Base-by-base conservation (phyloP, 2,329 filamentous ascomycete genomes). In the Bipolaris cookei region DNA sequence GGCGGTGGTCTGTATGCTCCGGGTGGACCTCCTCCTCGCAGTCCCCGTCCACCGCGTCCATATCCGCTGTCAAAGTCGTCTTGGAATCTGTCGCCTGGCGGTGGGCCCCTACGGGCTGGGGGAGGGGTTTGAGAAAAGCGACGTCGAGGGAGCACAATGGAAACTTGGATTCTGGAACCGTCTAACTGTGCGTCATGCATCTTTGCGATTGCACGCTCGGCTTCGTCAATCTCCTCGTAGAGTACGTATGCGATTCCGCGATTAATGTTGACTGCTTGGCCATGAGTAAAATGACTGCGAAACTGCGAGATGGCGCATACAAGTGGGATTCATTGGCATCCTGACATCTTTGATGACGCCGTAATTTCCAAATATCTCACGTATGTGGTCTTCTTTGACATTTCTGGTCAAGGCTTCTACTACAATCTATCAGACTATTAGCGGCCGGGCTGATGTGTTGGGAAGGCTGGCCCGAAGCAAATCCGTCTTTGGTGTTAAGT, bases 181-280 rank as follows among this genome's bases (percentile, higher is more conserved):
- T 97, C 93, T 25, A 97, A 80, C 72, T 96, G 91, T n/a, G 91
- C 92, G 79, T 99, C 95, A 77, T 99, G 95, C 95, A 99, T 98
- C 74, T 96, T 91, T 16, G 93, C 87, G 67, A 97, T 96, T 25
- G 95, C 95, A 13, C 87, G 83, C 77, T 97, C 92, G 21, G 95
- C 94, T 62, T 94, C 90, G 47, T 85, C 82, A 63, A 92, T 86
- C 64, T 89, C 83, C 51, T 87, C 82, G 77, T 90, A 99, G 39
- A 97, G 83, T 62, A 98, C 92, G 76, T 97, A 98, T 30, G 94
- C 95, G 25, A 92, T 96, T 44, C 95, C 94, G 55, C 94, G 89
- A 71, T 98, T 98, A 51, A 88, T 92, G 75, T 90, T 89, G 81
- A 90, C 91, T 95, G 69, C 59, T 37, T 28, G 20, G 32, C 23